These are phyloP conservation scores for Terfezia claveryi DNA, from an alignment of 495 filamentous ascomycete species.

Conservation along the genomic window DNA sequence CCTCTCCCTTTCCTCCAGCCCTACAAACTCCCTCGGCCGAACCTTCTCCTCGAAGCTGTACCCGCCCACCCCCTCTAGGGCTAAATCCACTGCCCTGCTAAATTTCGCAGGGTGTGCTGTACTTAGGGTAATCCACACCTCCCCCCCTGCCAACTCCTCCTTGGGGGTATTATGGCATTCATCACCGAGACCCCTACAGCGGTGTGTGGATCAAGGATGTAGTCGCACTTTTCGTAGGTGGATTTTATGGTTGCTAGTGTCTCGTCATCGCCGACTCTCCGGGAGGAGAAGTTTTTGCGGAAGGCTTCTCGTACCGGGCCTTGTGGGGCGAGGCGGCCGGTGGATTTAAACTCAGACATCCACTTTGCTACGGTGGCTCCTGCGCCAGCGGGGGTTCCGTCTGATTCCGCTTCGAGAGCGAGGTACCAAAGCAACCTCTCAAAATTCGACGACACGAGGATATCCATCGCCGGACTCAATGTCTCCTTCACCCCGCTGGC, in stretches of 20 bases:
- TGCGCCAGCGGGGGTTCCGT: constrained; percentile 30
- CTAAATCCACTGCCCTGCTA: constrained; percentile 49
- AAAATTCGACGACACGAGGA: constrained; percentile 85
- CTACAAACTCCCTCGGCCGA: constrained; percentile 56
- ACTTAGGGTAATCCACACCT: constrained; percentile 54
- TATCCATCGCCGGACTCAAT: constrained; percentile 84
- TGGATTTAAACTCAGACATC: constrained; percentile 51
- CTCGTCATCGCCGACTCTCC: constrained; percentile 59
- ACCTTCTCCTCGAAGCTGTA: constrained; percentile 53
- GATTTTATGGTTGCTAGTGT: constrained; percentile 50
- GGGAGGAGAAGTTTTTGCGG: constrained; percentile 49
- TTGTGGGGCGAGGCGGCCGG: constrained; percentile 62
- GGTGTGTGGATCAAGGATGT: constrained; percentile 80
- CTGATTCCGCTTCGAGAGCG: constrained; percentile 36
- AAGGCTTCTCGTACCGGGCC: constrained; percentile 41
- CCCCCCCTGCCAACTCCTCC: constrained; percentile 16
- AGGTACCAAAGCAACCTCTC: constrained; percentile 92
- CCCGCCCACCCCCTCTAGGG: constrained; percentile 38
- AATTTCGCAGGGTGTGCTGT: constrained; percentile 95
- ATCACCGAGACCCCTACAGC: constrained; percentile 60
- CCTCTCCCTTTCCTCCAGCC: constrained; percentile 42
- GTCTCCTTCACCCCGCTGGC: constrained; percentile 63
- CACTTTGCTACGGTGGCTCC: constrained; percentile 45
- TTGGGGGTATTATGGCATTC: constrained; percentile 35
- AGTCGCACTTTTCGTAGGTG: constrained; percentile 38